These are phyloP conservation scores for Eucalyptus pauciflora DNA, from an alignment of 345 rosid species.

Conservation along the genomic window DNA sequence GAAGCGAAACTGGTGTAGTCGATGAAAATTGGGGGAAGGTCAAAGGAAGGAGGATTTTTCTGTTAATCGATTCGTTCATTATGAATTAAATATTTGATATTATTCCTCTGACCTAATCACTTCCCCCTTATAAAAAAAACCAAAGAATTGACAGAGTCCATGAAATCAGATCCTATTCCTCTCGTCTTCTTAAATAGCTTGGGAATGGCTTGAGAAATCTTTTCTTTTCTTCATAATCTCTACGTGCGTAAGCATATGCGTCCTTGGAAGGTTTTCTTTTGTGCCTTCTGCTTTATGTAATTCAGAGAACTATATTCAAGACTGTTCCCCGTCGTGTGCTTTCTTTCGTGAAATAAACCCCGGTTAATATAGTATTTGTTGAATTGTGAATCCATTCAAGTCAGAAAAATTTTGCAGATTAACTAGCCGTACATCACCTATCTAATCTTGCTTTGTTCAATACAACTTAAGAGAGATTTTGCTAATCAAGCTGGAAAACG, in stretches of 20 bases:
- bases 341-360: not conserved
- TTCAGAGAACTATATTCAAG: too few relatives aligned
- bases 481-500: not conserved
- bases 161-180: too few relatives aligned
- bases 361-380: not conserved
- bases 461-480: not conserved
- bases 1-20: too few relatives aligned
- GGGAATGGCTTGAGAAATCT: not conserved
- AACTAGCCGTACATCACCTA: too few relatives aligned
- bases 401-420: too few relatives aligned
- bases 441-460: not conserved
- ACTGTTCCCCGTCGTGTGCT: not conserved
- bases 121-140: too few relatives aligned
- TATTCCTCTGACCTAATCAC: too few relatives aligned
- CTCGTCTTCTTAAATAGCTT: too few relatives aligned
- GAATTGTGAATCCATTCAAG: too few relatives aligned
- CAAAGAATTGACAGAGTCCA: too few relatives aligned
- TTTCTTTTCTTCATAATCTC: not conserved
- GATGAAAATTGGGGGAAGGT: too few relatives aligned
- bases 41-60: rapidly evolving
- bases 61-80: not conserved
- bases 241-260: not conserved
- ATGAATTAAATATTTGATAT: not conserved
- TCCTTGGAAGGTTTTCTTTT: not conserved
- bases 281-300: too few relatives aligned